Base-by-base conservation (phyloP, 257 asterid genomes). In the Penstemon newberryi region DNA sequence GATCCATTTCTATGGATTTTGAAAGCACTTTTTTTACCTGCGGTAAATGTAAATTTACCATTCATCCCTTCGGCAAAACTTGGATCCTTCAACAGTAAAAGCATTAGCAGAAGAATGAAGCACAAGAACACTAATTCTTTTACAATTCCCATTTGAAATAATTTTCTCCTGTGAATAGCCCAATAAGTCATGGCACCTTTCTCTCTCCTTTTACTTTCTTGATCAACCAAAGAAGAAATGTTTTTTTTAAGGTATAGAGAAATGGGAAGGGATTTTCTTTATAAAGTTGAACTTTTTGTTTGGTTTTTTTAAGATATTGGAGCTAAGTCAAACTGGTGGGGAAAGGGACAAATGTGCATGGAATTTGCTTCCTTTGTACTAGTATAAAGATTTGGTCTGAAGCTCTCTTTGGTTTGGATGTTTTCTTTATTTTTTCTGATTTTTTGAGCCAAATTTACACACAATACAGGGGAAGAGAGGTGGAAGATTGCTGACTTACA, bases 401-500 rank as follows among this genome's bases (percentile, higher is more conserved):
- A 61, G 57, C 59, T n/a, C 15, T 51, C 52, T 52, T 52, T 7
- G 12, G 52, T 56, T 63, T 65, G 57, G 70, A 69, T 73, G 51
- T 72, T 73, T 69, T 60, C 77, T 74, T 50, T 36, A 56, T 54
- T 68, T 67, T 70, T 80, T 44, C 85, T 56, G 85, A 76, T 68
- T 84, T 15, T 82, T 85, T 81, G 89, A 82, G 86, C 89, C 85
- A 60, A 79, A 70, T 12, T 80, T 76, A 78, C 75, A 78, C 81
- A 81, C 81, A 81, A 79, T 73, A 52, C 9, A 39, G 63, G 62
- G 45, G 49, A 5, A 33, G 33, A 52, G 56, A 42, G 60, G 44
- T 15, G 66, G 49, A 39, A 43, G 10, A 39, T 4, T 37, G 67
- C 52, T 75, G 73, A 63, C 75, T 75, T 71, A 63, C 51, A 75